These are phyloP conservation scores for Canariomyces notabilis DNA, from an alignment of 2,329 filamentous ascomycete species.

Conservation along the genomic window DNA sequence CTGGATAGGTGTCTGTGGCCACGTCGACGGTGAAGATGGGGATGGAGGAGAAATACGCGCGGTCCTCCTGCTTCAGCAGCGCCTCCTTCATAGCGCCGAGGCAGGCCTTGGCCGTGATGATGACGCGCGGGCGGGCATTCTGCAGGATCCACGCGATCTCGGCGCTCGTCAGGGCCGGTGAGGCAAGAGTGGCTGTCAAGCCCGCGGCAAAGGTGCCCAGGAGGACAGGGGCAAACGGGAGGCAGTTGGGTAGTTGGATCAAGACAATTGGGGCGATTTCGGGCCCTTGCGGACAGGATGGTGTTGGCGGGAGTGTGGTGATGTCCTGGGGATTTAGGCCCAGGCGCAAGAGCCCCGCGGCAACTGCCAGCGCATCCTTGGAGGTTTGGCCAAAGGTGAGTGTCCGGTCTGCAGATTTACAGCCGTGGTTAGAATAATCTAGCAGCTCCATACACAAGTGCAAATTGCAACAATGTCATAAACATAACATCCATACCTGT, in stretches of 20 bases:
- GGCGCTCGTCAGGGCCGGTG: slow-evolving; percentile 35
- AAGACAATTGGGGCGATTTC: slow-evolving; percentile 39
- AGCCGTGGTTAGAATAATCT: not conserved
- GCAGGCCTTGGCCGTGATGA: slow-evolving; percentile 34
- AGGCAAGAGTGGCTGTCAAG: slow-evolving; percentile 37
- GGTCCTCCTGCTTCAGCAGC: slow-evolving; percentile 31
- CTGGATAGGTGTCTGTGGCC: slow-evolving; percentile 32
- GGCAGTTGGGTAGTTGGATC: slow-evolving; percentile 39
- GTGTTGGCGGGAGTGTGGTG: slow-evolving; percentile 34
- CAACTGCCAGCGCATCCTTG: slow-evolving; percentile 34
- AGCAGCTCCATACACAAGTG: not conserved
- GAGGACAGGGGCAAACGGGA: slow-evolving; percentile 34
- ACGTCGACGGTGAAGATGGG: slow-evolving; percentile 56
- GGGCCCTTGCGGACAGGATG: slow-evolving; percentile 33
- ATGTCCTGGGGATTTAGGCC: slow-evolving; percentile 33
- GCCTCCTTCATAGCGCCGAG: slow-evolving; percentile 33
- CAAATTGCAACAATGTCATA: too few species aligned
- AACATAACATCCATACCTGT: slow-evolving; percentile 13
- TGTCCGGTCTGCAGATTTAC: slow-evolving; percentile 28
- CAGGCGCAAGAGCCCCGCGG: slow-evolving; percentile 32
- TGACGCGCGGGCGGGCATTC: slow-evolving; percentile 34
- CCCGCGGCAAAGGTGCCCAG: slow-evolving; percentile 37
- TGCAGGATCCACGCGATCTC: slow-evolving; percentile 39
- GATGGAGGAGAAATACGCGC: slow-evolving; percentile 35
- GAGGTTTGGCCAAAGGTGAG: slow-evolving; percentile 33